Evolutionary conservation across 306 rosid genomes (phyloP), one percentile per base, ranked within the genome.

Genomic region (Morella rubra): DNA sequence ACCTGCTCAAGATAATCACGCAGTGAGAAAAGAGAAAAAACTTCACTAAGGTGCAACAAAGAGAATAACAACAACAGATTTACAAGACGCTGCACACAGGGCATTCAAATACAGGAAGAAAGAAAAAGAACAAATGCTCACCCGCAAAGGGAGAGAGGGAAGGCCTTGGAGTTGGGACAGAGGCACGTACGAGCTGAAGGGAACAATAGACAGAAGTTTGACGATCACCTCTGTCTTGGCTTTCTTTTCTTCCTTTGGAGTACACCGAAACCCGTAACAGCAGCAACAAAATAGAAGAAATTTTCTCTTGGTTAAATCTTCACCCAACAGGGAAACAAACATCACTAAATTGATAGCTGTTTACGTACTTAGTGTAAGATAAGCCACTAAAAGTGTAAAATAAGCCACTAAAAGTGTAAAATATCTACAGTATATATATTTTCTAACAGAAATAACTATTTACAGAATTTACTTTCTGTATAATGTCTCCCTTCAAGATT

Each of bases 191-290:
- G 91, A 76, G 73, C 77, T n/a, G 10, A 74, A 8, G 55, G 86
- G 52, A 76, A 81, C 5, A 64, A 74, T 67, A 27, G 84, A 41
- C 74, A 74, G 87, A 50, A 59, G 76, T 73, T 81, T 77, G 73
- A 72, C 53, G 79, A 82, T 13, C 98, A 82, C 69, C 98, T 81
- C 67, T 84, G 91, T 14, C 98, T 77, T 0, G 90, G 80, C 94
- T 90, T 87, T 59, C 97, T 78, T 54, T 90, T 95, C 90, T 87
- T 90, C 91, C 92, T 74, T 0, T 77, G 87, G 20, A 93, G 84
- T 44, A 60, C 86, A 2, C 89, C 86, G 24, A 86, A 83, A 45
- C 81, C 79, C 13, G 87, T 44, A 49, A 82, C 78, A 16, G 83
- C 83, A 62, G 78, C 37, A 0, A 32, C 37, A 32, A 32, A 32